These are phyloP conservation scores for Dunaliella primolecta DNA, from an alignment of 139 green algal species.

Conservation along the genomic window DNA sequence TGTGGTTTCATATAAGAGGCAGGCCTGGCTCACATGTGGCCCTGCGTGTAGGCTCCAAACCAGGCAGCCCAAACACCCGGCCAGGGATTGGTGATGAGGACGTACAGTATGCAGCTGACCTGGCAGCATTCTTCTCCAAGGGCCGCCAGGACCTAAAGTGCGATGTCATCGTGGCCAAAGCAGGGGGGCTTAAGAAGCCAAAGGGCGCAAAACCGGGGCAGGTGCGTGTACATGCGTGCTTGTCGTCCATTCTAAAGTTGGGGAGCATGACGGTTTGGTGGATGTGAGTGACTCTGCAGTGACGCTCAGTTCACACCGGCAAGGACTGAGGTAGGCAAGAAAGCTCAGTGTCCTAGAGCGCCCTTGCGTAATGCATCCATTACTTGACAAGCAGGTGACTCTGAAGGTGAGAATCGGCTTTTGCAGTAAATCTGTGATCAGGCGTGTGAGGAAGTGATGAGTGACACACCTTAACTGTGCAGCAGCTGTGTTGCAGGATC, in stretches of 20 bases:
- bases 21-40: constrained; percentile 56
- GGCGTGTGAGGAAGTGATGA: no score
- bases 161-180: constrained; percentile 54
- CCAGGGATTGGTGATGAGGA: constrained; percentile 34
- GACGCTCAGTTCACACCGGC: background rate
- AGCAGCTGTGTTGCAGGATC: no score
- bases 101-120: constrained; percentile 66
- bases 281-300: background rate
- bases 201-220: constrained; percentile 73
- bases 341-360: no score
- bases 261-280: background rate
- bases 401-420: background rate
- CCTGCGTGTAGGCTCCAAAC: background rate
- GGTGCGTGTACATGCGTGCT: constrained; percentile 29
- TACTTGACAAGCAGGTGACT: background rate
- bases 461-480: no score
- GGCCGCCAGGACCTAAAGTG: constrained; percentile 41
- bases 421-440: background rate
- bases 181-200: constrained; percentile 66
- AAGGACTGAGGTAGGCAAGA: background rate
- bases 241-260: background rate
- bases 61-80: background rate
- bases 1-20: constrained; percentile 85
- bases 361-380: no score
- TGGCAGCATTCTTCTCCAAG: constrained; percentile 72